phyloP scores from a whole-genome alignment of 2,329 filamentous ascomycete species.

The Pestalotiopsis sp. region DNA sequence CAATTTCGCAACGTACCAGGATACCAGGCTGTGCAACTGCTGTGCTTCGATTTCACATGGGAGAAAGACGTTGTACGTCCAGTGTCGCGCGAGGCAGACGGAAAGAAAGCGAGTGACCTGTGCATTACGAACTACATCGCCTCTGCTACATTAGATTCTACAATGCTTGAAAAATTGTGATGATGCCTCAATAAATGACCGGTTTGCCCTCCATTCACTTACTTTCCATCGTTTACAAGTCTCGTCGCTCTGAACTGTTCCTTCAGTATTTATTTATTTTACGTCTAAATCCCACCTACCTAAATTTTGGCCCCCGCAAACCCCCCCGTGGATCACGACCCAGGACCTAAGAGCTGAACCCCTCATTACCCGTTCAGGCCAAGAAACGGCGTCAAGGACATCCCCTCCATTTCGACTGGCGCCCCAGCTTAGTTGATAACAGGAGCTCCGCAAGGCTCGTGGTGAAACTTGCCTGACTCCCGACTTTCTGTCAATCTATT shows the following conservation, averaged over 20 bases:
- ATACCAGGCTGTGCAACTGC: slow-evolving; percentile 7
- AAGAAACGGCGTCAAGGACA: slow-evolving; percentile 9
- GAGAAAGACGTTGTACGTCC: neutral
- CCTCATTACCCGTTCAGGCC: slow-evolving; percentile 13
- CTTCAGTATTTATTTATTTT: neutral
- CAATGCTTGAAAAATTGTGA: neutral
- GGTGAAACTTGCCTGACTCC: slow-evolving; percentile 7
- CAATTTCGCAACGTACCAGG: neutral
- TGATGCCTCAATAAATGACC: too few relatives aligned
- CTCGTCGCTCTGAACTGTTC: neutral
- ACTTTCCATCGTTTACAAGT: neutral
- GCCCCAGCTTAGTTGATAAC: neutral
- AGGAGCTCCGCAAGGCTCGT: slow-evolving; percentile 6
- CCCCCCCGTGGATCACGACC: neutral
- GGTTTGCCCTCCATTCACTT: neutral
- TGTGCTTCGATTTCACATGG: slow-evolving; percentile 1
- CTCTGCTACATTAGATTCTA: neutral
- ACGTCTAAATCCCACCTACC: neutral
- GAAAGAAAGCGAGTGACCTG: neutral
- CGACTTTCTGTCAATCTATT: neutral
- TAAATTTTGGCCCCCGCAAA: slow-evolving; percentile 12
- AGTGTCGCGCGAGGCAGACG: neutral
- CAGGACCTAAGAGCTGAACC: neutral
- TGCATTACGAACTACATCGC: neutral
- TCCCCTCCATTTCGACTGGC: slow-evolving; percentile 2